phyloP scores from a whole-genome alignment of 352 stramenopile species.

The Phytophthora chlamydospora region DNA sequence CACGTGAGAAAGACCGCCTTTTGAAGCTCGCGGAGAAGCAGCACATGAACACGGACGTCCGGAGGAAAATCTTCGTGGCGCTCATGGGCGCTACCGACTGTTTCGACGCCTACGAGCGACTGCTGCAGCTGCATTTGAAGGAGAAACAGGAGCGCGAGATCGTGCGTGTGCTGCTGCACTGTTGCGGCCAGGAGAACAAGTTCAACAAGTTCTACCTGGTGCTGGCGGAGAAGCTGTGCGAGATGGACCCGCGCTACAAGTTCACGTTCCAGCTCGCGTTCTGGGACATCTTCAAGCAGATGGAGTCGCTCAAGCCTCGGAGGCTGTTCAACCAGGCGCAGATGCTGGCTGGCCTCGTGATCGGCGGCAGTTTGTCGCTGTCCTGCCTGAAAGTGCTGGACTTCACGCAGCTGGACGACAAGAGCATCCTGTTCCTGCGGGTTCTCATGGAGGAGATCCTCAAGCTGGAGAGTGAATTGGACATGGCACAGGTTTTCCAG shows the following conservation, averaged over 20 bases:
- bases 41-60: constrained; percentile 97
- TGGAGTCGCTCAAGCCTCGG: constrained; percentile 77
- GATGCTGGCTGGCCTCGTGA: constrained; percentile 82
- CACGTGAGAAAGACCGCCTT: constrained; percentile 70
- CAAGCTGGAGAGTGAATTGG: constrained; percentile 65
- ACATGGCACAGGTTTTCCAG: constrained; percentile 78
- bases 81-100: constrained; percentile 96
- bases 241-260: constrained; percentile 94
- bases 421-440: constrained; percentile 90
- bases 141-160: constrained; percentile 94
- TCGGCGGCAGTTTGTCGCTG: constrained; percentile 67
- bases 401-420: constrained; percentile 89
- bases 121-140: constrained; percentile 91
- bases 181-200: constrained; percentile 78
- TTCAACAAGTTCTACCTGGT: constrained; percentile 98
- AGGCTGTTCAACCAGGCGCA: constrained; percentile 92
- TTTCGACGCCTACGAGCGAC: constrained; percentile 96
- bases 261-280: constrained; percentile 97
- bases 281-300: constrained; percentile 97
- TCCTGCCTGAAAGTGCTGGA: constrained; percentile 93
- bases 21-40: constrained; percentile 94
- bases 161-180: constrained; percentile 96
- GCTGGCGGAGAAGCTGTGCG: constrained; percentile 92
- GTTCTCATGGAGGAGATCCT: constrained; percentile 80
- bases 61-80: constrained; percentile 96